phyloP scores from a whole-genome alignment of 2,329 filamentous ascomycete genomes.

The Fonsecaea pedrosoi region DNA sequence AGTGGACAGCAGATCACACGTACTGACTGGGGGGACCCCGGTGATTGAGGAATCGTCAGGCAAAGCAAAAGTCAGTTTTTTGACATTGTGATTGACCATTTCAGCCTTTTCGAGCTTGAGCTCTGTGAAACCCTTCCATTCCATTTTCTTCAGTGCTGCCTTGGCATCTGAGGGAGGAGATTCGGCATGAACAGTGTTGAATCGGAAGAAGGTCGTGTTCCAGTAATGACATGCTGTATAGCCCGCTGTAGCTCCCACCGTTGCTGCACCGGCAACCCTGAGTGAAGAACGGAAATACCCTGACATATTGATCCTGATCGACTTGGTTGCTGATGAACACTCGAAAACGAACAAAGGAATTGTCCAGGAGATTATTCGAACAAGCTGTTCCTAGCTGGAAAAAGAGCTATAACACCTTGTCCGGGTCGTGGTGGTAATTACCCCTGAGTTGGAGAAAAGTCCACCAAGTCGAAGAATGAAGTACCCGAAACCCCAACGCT shows the following conservation, averaged over 20 bases:
- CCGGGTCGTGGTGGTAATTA: not conserved
- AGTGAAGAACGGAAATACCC: conserved; percentile 30
- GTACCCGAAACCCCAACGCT: not conserved
- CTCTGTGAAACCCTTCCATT: conserved; percentile 51
- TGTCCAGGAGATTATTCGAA: not conserved
- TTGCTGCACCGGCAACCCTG: conserved; percentile 26
- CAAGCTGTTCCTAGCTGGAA: not conserved
- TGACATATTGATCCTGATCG: conserved; percentile 23
- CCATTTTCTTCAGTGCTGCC: conserved; percentile 39
- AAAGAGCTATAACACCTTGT: not conserved
- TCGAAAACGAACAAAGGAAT: not conserved
- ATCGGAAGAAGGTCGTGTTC: conserved; percentile 32
- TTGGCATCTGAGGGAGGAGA: conserved; percentile 38
- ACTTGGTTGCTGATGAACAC: not conserved
- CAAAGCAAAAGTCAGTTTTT: conserved; percentile 63
- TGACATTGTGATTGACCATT: conserved; percentile 65
- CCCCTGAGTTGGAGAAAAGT: conserved; percentile 5
- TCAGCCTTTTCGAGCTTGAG: conserved; percentile 61
- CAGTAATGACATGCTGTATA: conserved; percentile 35
- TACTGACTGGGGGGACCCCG: conserved; percentile 51
- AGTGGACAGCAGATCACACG: not conserved
- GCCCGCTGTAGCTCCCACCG: conserved; percentile 27
- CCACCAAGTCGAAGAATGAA: not conserved
- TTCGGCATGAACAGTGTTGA: conserved; percentile 38
- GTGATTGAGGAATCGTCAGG: conserved; percentile 56